Evolutionary conservation across 192 early-diverging fungal genomes (phyloP), one percentile per base, ranked within the genome.

Genomic region (Coemansia sp.): DNA sequence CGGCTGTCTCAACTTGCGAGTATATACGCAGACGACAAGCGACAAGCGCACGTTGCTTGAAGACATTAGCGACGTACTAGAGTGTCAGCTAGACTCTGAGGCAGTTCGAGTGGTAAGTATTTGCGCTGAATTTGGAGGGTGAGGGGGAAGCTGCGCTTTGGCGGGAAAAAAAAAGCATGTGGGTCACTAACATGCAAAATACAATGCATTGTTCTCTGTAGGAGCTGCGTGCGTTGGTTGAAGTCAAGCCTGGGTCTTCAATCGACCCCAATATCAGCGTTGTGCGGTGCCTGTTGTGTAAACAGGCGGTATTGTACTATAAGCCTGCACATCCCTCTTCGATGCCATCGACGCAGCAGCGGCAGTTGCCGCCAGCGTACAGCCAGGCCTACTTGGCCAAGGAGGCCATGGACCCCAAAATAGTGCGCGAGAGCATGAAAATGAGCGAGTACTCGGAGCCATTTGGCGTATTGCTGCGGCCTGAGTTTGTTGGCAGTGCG

Each of bases 211-310:
- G 20, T 63, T 48, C 36, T 26, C 9, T 18, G 34, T 74, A 80
- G 77, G 69, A 63, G 9, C 50, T 75, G 59, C 66, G 63, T 34
- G 43, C 68, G 10, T 60, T 81, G 64, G 62, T 72, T 10, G 78
- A 81, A 24, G 67, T 81, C 63, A 74, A 75, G 66, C 60, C 65
- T 13, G 78, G 69, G 58, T 81, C 78, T 5, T 81, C 78, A 24
- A 75, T 81, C 28, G 78, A 81, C 59, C 78, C 66, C 9, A 81
- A 71, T 53, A 81, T 81, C 66, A 81, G 66, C 43, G 67, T 65
- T 9, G 68, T 81, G 43, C 78, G 78, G 5, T 81, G 78, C 60
- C 36, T 75, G 66, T 66, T 81, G 69, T 81, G 78, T 63, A 75
- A 66, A 33, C 35, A 69, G 55, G 60, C 69, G 3, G 73, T 75